phyloP scores from a whole-genome alignment of 169 alveolate genomes.

The Eimeria maxima region DNA sequence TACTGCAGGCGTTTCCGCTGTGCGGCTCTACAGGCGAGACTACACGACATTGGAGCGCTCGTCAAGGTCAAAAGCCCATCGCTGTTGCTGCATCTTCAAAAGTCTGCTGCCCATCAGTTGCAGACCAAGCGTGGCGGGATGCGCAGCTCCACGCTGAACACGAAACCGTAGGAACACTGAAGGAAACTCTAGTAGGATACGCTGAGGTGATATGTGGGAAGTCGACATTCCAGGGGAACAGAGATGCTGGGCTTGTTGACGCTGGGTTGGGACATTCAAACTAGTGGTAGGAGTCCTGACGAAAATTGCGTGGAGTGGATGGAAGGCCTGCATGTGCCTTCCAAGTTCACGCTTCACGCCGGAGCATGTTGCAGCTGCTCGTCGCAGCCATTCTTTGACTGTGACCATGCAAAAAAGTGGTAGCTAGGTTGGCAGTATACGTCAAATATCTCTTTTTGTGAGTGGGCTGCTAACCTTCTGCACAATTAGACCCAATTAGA shows the following conservation, averaged over 20 bases:
- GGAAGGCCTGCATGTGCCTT: not conserved
- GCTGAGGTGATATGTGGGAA: not conserved
- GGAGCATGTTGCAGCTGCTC: not conserved
- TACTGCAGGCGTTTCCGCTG: not conserved
- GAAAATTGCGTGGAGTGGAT: not conserved
- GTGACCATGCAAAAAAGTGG: not conserved
- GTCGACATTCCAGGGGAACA: not conserved
- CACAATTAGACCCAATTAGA: not conserved
- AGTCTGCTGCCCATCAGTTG: conserved; percentile 86
- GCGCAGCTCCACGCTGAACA: conserved; percentile 35
- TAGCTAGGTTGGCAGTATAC: not conserved
- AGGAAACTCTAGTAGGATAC: not conserved
- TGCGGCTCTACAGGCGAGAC: conserved; percentile 76
- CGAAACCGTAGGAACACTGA: conserved; percentile 4
- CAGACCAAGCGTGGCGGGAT: conserved; percentile 79
- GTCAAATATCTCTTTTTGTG: not conserved
- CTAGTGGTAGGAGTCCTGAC: not conserved
- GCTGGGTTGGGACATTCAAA: not conserved
- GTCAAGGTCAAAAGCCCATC: conserved; percentile 95
- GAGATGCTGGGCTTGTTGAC: not conserved
- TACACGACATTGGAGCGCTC: conserved; percentile 85
- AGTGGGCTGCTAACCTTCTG: not conserved
- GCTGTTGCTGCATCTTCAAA: conserved; percentile 92
- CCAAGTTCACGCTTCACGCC: not conserved
- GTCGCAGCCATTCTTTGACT: not conserved